Evolutionary conservation across 2,329 filamentous ascomycete species (phyloP).

Genomic region (Fusarium mexicanum): DNA sequence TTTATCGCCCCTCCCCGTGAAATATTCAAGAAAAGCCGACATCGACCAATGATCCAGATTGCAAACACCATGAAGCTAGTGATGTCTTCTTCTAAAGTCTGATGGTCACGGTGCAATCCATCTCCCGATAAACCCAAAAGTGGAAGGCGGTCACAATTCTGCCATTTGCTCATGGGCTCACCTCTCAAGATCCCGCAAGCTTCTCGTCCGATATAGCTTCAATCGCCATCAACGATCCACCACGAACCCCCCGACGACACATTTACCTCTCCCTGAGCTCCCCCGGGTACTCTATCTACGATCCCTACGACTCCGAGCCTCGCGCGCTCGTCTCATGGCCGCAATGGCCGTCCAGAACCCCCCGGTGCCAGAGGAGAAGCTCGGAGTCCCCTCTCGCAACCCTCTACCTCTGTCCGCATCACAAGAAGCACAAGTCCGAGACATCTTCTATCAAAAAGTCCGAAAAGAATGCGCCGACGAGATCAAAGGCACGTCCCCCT

Average conservation of each 20-base stretch:
- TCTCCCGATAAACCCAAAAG: background rate
- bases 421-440: constrained; percentile 83
- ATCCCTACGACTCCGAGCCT: background rate
- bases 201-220: constrained; percentile 39
- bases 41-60: fast-evolving
- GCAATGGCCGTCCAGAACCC: constrained; percentile 49
- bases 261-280: background rate
- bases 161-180: constrained; percentile 40
- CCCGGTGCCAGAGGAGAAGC: constrained; percentile 48
- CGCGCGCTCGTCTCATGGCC: constrained; percentile 39
- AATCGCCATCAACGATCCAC: constrained; percentile 6
- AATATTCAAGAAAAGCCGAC: fast-evolving
- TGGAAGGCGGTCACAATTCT: constrained; percentile 39
- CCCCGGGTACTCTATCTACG: background rate
- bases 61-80: fast-evolving
- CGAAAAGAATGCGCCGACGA: constrained; percentile 78
- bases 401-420: constrained; percentile 84
- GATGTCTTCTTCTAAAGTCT: background rate
- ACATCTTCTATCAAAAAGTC: constrained; percentile 83
- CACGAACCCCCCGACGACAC: background rate
- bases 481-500: constrained; percentile 71
- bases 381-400: constrained; percentile 71
- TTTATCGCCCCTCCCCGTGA: too few species aligned
- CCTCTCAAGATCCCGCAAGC: constrained; percentile 35
- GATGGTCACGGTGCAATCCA: background rate